Conservation (phyloP, 83 land plant species). For the Thuja plicata region DNA sequence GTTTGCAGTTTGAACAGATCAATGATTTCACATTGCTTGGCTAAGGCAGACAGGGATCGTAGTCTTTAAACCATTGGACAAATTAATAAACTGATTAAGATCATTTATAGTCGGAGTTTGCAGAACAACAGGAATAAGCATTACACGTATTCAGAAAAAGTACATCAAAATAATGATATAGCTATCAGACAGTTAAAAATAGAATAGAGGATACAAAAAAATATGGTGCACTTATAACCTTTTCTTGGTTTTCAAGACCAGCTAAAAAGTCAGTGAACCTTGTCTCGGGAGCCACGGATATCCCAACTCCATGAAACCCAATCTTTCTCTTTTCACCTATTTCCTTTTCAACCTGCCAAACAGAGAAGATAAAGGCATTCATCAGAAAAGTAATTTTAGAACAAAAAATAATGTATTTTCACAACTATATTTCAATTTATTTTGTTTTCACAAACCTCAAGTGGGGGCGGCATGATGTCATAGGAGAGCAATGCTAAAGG, state of each 20-base stretch:
- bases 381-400: neutral
- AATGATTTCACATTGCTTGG: neutral
- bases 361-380: neutral
- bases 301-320: slow-evolving; percentile 78
- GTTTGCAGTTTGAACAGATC: neutral
- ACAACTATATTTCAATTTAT: neutral
- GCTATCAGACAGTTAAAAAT: neutral
- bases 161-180: neutral
- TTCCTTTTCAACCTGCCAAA: slow-evolving; percentile 77
- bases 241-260: slow-evolving; percentile 31
- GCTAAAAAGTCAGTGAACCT: slow-evolving; percentile 32
- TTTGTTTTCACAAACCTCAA: slow-evolving; percentile 42
- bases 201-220: neutral
- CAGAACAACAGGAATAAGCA: neutral
- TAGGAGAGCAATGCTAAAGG: slow-evolving; percentile 84
- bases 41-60: neutral
- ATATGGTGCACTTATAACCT: slow-evolving; percentile 33
- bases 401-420: neutral
- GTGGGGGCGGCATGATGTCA: slow-evolving; percentile 98
- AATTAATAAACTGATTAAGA: neutral
- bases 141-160: neutral
- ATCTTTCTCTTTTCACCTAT: slow-evolving; percentile 83
- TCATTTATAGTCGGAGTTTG: neutral
- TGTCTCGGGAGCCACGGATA: slow-evolving; percentile 64
- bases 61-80: neutral